Conservation (phyloP, 257 asterid genomes). For the Handroanthus guayacan region DNA sequence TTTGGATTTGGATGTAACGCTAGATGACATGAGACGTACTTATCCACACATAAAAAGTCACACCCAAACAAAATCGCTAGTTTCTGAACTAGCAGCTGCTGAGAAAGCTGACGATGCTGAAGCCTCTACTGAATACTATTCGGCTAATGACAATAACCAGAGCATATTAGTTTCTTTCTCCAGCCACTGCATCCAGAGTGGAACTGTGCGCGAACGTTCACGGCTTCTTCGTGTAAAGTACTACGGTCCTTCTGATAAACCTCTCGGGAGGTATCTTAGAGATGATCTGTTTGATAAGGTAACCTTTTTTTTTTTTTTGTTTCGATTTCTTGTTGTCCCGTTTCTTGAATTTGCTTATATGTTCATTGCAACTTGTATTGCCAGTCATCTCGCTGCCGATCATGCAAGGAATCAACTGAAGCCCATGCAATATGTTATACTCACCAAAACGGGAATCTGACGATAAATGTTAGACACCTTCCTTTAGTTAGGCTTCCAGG, state of each 20-base stretch:
- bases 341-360: constrained; percentile 4
- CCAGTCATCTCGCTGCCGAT: constrained; percentile 71
- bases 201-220: constrained; percentile 83
- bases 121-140: constrained; percentile 52
- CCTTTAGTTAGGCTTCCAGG: constrained; percentile 77
- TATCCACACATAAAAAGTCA: constrained; percentile 18
- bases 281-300: constrained; percentile 92
- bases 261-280: constrained; percentile 87
- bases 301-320: constrained; percentile 1
- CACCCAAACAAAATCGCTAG: constrained; percentile 22
- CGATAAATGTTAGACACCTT: constrained; percentile 69
- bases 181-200: constrained; percentile 74
- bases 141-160: constrained; percentile 63
- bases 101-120: constrained; percentile 49
- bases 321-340: neutral
- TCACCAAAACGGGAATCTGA: constrained; percentile 90
- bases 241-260: constrained; percentile 89
- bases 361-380: constrained; percentile 32
- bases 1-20: constrained; percentile 43
- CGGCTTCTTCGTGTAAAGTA: constrained; percentile 78
- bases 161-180: constrained; percentile 92
- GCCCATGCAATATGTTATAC: constrained; percentile 86
- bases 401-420: constrained; percentile 90
- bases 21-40: constrained; percentile 12
- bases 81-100: constrained; percentile 44